A percentile compares a stretch with the other conserved stretches of the same genome.
These are phyloP conservation scores for Uncinocarpus reesii DNA, from an alignment of 2,329 filamentous ascomycete genomes.

Conservation along the genomic window DNA sequence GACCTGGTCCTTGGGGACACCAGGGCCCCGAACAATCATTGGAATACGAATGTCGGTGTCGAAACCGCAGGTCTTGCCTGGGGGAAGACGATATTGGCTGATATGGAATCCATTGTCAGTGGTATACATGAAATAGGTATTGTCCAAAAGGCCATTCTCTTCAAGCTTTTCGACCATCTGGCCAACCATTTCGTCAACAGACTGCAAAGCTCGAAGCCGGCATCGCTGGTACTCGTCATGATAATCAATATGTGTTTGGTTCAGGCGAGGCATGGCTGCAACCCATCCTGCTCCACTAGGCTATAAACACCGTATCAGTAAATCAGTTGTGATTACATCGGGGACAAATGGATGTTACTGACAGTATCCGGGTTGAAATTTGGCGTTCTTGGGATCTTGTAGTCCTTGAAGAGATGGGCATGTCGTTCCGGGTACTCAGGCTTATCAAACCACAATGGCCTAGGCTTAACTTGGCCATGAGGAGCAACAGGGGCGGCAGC, in stretches of 20 bases:
- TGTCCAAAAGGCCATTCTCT: constrained; percentile 36
- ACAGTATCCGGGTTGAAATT: constrained; percentile 55
- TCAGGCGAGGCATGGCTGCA: constrained; percentile 35
- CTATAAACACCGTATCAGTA: constrained; percentile 13
- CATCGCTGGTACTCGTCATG: constrained; percentile 45
- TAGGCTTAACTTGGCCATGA: constrained; percentile 41
- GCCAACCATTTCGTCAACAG: constrained; percentile 48
- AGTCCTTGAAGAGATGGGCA: constrained; percentile 42
- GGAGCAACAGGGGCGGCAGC: constrained; percentile 55
- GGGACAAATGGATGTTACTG: background rate
- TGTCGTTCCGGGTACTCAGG: constrained; percentile 24
- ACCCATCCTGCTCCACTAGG: constrained; percentile 42
- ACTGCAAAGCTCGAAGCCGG: constrained; percentile 42
- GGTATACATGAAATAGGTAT: constrained; percentile 53
- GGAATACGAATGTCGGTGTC: constrained; percentile 53
- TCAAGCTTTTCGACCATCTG: constrained; percentile 36
- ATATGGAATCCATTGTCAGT: constrained; percentile 54
- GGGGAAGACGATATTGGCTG: constrained; percentile 48
- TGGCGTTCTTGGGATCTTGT: constrained; percentile 48
- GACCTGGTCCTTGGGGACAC: constrained; percentile 37
- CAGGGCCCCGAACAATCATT: constrained; percentile 50
- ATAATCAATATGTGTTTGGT: constrained; percentile 40
- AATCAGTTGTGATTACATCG: background rate
- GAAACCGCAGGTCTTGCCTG: constrained; percentile 49
- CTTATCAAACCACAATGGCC: constrained; percentile 28